phyloP scores from a whole-genome alignment of 768 basidiomycete genomes.

The Porphyrellus cyaneotinctus region DNA sequence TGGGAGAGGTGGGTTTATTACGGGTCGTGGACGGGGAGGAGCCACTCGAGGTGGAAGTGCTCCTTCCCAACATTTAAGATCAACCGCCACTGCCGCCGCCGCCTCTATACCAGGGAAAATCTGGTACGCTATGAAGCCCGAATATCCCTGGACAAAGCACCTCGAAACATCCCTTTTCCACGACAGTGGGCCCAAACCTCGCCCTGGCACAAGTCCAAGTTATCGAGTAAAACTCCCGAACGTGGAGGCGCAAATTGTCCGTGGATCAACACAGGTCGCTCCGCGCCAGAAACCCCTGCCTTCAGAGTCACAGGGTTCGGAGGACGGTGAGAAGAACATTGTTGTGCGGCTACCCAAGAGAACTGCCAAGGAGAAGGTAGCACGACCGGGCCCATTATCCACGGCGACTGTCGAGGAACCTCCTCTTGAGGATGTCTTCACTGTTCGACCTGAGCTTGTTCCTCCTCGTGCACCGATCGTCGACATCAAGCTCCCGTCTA shows the following conservation, averaged over 20 bases:
- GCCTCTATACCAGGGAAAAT: slow-evolving; percentile 40
- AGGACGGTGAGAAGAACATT: slow-evolving; percentile 43
- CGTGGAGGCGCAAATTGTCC: slow-evolving; percentile 39
- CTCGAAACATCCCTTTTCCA: slow-evolving; percentile 71
- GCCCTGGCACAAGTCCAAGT: slow-evolving; percentile 49
- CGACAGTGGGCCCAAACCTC: slow-evolving; percentile 55
- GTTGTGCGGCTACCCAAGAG: slow-evolving; percentile 54
- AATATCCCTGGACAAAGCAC: slow-evolving; percentile 80
- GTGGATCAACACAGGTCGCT: slow-evolving; percentile 26
- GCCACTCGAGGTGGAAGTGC: slow-evolving; percentile 43
- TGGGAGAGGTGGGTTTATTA: slow-evolving; percentile 45
- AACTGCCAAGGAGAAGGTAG: slow-evolving; percentile 35
- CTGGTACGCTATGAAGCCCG: slow-evolving; percentile 75
- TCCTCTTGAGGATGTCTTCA: slow-evolving; percentile 53
- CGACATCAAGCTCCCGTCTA: slow-evolving; percentile 27
- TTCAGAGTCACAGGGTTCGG: slow-evolving; percentile 29
- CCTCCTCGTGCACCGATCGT: slow-evolving; percentile 25
- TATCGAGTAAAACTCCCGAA: slow-evolving; percentile 67
- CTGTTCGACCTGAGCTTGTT: slow-evolving; percentile 49
- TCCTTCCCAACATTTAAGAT: slow-evolving; percentile 29
- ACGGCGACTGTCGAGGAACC: slow-evolving; percentile 33
- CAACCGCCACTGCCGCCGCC: slow-evolving; percentile 27
- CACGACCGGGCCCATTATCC: slow-evolving; percentile 6
- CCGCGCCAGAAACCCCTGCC: slow-evolving; percentile 14
- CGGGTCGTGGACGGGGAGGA: slow-evolving; percentile 43